Conservation (phyloP, 495 filamentous ascomycete species). For the Daldinia childiae region DNA sequence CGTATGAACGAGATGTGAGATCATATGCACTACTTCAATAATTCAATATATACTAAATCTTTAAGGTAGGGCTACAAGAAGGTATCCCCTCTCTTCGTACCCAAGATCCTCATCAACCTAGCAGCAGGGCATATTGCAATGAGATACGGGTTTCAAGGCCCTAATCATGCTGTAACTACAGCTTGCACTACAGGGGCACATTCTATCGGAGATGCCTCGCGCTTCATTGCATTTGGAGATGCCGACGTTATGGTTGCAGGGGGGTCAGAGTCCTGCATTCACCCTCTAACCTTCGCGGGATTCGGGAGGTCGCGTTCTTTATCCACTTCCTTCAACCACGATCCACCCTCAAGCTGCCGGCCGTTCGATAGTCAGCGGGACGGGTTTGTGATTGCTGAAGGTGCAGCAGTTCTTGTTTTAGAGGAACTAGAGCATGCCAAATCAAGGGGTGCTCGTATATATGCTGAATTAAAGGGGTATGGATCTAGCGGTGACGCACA, state of each 20-base stretch:
- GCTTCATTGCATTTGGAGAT: conserved; percentile 89
- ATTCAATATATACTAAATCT: conserved; percentile 13
- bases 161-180: conserved; percentile 90
- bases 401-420: conserved; percentile 84
- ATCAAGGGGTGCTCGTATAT: conserved; percentile 78
- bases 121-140: conserved; percentile 95
- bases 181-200: conserved; percentile 96
- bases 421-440: conserved; percentile 93
- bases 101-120: conserved; percentile 90
- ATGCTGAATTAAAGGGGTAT: conserved; percentile 90
- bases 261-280: conserved; percentile 93
- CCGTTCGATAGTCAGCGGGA: conserved; percentile 85
- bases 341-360: conserved; percentile 76
- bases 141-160: conserved; percentile 88
- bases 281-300: conserved; percentile 90
- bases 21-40: background rate
- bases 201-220: conserved; percentile 88
- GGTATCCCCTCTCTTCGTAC: conserved; percentile 91
- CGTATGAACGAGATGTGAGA: conserved; percentile 76
- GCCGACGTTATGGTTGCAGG: conserved; percentile 96
- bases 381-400: conserved; percentile 95
- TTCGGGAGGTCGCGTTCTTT: conserved; percentile 89
- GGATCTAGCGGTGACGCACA: conserved; percentile 87
- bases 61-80: conserved; percentile 80
- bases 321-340: conserved; percentile 79